A percentile compares a stretch with the other conserved stretches of the same genome.
phyloP scores from a whole-genome alignment of 352 stramenopile species.

The Phytophthora chlamydospora region DNA sequence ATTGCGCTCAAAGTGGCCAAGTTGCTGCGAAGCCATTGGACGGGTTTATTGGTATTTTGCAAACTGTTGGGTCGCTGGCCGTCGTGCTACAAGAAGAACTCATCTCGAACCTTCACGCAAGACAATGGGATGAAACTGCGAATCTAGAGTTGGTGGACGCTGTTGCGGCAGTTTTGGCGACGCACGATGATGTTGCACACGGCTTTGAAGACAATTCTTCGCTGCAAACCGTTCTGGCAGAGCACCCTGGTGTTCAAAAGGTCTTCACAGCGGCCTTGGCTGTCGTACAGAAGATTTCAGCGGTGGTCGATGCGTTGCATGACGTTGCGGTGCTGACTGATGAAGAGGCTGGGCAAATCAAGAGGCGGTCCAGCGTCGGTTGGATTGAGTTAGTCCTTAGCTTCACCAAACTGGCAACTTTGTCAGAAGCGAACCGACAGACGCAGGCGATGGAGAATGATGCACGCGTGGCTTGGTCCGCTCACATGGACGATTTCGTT shows the following conservation, averaged over 20 bases:
- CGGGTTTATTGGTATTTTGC: conserved; percentile 29
- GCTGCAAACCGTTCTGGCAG: conserved; percentile 15
- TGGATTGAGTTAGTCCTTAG: conserved; percentile 31
- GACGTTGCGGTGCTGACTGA: conserved; percentile 8
- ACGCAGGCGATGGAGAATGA: conserved; percentile 3
- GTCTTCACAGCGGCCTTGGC: conserved; percentile 29
- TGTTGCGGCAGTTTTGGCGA: conserved; percentile 17
- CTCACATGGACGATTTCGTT: conserved; percentile 31
- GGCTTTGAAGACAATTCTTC: background rate
- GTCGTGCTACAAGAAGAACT: conserved; percentile 41
- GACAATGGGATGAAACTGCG: conserved; percentile 4
- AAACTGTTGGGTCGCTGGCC: conserved; percentile 34
- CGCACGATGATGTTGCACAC: background rate
- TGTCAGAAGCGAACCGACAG: conserved; percentile 5
- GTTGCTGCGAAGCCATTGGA: conserved; percentile 11
- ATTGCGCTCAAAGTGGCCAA: background rate
- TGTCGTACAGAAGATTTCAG: conserved; percentile 30
- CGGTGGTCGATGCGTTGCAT: conserved; percentile 17
- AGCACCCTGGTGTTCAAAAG: conserved; percentile 16
- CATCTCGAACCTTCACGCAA: conserved; percentile 36
- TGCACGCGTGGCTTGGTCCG: conserved; percentile 18
- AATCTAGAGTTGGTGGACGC: conserved; percentile 9
- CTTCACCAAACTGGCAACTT: conserved; percentile 15
- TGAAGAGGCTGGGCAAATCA: conserved; percentile 18
- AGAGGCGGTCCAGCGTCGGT: conserved; percentile 12